Percentiles rank a stretch among this genome's conserved stretches.
Conservation (phyloP, 75 land plant species). For the Adiantum capillusveneris region DNA sequence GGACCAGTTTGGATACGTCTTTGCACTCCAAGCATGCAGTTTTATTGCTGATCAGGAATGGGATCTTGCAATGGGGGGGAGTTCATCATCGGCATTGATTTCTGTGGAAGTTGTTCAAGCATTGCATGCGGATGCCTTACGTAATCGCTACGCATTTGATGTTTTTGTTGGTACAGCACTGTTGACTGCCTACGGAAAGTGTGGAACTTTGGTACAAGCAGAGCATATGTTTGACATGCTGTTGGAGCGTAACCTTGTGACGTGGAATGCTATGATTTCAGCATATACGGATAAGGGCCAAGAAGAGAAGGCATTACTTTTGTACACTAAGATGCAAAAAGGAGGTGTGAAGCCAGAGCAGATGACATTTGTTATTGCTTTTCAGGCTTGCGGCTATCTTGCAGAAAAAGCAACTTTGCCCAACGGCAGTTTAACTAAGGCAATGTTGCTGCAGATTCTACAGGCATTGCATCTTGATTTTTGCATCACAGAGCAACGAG, state of each 20-base stretch:
- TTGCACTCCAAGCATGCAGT: background rate
- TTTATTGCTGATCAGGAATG: background rate
- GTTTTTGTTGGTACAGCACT: constrained; percentile 1
- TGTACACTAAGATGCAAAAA: constrained; percentile 16
- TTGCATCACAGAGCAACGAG: background rate
- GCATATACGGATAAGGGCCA: constrained; percentile 8
- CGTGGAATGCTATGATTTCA: constrained; percentile 15
- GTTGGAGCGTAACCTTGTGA: background rate
- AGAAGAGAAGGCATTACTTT: constrained; percentile 7
- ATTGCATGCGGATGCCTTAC: background rate
- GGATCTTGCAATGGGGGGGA: too few relatives aligned
- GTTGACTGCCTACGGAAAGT: constrained; percentile 5
- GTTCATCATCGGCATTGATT: background rate
- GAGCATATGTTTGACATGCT: constrained; percentile 4
- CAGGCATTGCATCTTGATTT: background rate
- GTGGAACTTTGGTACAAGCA: constrained; percentile 6
- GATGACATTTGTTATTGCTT: background rate
- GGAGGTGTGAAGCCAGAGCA: constrained; percentile 10
- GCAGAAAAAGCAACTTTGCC: background rate
- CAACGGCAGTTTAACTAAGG: background rate
- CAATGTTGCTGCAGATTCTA: background rate
- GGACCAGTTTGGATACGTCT: background rate
- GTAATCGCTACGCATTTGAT: background rate
- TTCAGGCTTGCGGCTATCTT: constrained; percentile 4
- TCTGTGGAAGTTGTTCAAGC: background rate